Conservation (phyloP, 2,329 filamentous ascomycete species). For the Phoma sp. region DNA sequence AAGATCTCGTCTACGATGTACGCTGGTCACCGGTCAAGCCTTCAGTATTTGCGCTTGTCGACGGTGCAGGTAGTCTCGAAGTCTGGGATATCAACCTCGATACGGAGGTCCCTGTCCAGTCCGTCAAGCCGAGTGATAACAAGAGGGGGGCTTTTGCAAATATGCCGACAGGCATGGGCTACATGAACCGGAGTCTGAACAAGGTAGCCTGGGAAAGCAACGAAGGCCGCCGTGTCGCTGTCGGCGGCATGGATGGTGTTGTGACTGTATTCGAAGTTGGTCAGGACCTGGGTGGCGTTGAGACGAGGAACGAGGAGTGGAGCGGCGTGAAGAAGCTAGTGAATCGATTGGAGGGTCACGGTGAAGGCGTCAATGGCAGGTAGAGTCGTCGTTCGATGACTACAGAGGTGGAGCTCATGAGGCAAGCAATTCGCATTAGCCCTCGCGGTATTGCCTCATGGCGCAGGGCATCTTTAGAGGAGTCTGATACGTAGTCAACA, state of each 20-base stretch:
- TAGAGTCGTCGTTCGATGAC: slow-evolving; percentile 5
- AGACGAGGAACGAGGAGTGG: slow-evolving; percentile 91
- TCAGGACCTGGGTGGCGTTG: slow-evolving; percentile 79
- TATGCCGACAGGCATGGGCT: slow-evolving; percentile 56
- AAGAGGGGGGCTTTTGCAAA: slow-evolving; percentile 42
- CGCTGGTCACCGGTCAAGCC: slow-evolving; percentile 95
- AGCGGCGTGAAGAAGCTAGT: slow-evolving; percentile 89
- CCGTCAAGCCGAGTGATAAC: slow-evolving; percentile 71
- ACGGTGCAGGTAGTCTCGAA: slow-evolving; percentile 89
- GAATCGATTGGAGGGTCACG: slow-evolving; percentile 67
- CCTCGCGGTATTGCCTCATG: not conserved
- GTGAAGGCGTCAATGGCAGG: slow-evolving; percentile 34
- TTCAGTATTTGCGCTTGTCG: slow-evolving; percentile 91
- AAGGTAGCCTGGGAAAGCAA: slow-evolving; percentile 92
- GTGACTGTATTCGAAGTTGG: slow-evolving; percentile 94
- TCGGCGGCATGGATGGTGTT: slow-evolving; percentile 89
- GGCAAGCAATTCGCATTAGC: not conserved
- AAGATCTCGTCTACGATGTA: slow-evolving; percentile 96
- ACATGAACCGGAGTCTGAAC: slow-evolving; percentile 86
- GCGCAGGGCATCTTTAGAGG: slow-evolving; percentile 11
- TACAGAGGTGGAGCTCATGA: not conserved
- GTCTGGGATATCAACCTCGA: slow-evolving; percentile 94
- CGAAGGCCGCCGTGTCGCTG: slow-evolving; percentile 85
- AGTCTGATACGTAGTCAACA: slow-evolving; percentile 16
- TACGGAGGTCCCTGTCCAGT: slow-evolving; percentile 87